Evolutionary conservation across 2,329 filamentous ascomycete genomes (phyloP), one percentile per base, ranked within the genome.

Genomic region (Colletotrichum endophyticum): DNA sequence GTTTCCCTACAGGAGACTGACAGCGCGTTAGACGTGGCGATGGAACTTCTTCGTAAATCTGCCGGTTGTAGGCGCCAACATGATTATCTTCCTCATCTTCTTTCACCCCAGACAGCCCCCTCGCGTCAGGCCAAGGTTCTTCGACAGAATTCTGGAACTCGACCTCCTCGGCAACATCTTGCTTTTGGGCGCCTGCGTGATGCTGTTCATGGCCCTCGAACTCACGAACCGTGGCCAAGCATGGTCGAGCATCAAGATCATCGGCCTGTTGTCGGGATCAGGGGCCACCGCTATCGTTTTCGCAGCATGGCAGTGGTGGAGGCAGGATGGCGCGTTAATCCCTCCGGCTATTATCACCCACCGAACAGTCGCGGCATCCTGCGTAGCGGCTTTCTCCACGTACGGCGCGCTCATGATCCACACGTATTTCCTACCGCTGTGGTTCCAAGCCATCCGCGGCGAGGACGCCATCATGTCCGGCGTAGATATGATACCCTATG

Each of bases 191-290:
- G 84, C 84, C 25, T 82, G 88, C 19, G 82, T 89, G 66, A 86
- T 87, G 80, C 79, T 89, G 8, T 83, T 90, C 73, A 82, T 91
- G 3, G 89, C 88, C 1, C 81, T 91, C 22, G 85, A 89, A 70
- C 87, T 84, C 83, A 87, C 87, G 22, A 85, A 87, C 5, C 85
- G 84, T 16, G 86, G 81, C 36, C 86, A 88, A 53, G 56, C 84
- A 2, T 90, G 88, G 89, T 81, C 79, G 30, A 85, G 84, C 77
- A 82, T 81, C 27, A 85, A 84, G 15, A 85, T 90, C 70, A 87
- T 90, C 66, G 85, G 85, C 0, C 78, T 86, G 0, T 78, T 86
- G 16, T 72, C 74, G 12, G 81, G 82, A 4, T 78, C 79, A 12
- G 80, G 75, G 11, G 76, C 81, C 8, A 79, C 82, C 5, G 56